Evolutionary conservation across 2,329 filamentous ascomycete species (phyloP).

Genomic region (Nannizziopsis barbatae): DNA sequence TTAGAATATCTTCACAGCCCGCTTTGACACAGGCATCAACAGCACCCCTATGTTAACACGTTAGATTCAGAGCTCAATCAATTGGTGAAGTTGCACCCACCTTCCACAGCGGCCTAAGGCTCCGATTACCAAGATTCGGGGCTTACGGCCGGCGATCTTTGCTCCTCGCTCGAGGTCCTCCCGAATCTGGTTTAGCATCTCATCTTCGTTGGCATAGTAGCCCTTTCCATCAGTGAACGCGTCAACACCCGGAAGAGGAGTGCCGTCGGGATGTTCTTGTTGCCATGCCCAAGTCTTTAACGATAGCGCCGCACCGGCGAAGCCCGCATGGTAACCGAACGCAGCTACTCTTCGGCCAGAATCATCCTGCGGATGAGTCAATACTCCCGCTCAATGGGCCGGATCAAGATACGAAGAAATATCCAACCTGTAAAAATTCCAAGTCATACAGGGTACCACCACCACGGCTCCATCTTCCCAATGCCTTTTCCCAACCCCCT

Average conservation of each 20-base stretch:
- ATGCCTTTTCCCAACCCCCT: constrained; percentile 18
- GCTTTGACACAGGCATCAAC: constrained; percentile 66
- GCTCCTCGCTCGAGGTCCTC: constrained; percentile 55
- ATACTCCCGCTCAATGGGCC: background rate
- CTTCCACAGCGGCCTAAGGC: constrained; percentile 38
- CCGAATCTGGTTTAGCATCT: constrained; percentile 64
- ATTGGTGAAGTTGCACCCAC: constrained; percentile 3
- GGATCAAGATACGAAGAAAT: background rate
- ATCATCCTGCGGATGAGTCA: constrained; percentile 14
- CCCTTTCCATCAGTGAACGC: constrained; percentile 40
- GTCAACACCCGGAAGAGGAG: constrained; percentile 52
- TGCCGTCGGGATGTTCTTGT: constrained; percentile 54
- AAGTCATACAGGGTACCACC: constrained; percentile 19
- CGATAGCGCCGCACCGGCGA: constrained; percentile 57
- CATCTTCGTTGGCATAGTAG: constrained; percentile 53
- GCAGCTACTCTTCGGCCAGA: constrained; percentile 17
- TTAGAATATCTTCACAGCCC: constrained; percentile 55
- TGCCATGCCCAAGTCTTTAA: constrained; percentile 78
- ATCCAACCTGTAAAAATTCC: constrained; percentile 19
- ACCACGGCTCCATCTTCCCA: constrained; percentile 18
- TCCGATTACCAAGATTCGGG: constrained; percentile 73
- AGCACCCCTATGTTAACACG: constrained; percentile 48
- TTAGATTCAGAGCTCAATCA: background rate
- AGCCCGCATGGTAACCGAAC: constrained; percentile 57
- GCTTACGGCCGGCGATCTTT: constrained; percentile 55